These are phyloP conservation scores for Pouteria campechiana DNA, from an alignment of 179 eudicot genomes.

Conservation along the genomic window DNA sequence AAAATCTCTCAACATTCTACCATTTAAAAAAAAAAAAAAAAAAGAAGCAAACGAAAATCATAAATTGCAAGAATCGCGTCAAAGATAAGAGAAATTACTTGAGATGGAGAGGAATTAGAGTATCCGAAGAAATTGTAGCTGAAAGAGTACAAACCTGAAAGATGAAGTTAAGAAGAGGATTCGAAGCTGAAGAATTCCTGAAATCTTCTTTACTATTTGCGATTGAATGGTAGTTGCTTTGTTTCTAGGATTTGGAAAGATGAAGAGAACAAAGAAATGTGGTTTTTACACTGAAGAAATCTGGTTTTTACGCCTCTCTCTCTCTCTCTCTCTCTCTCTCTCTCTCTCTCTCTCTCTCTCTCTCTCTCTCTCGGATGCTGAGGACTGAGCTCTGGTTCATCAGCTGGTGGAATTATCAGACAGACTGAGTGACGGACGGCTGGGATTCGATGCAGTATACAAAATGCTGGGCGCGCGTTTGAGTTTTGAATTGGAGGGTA, in stretches of 20 bases:
- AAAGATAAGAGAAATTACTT: not conserved
- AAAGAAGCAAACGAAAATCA: not conserved
- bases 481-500: constrained; percentile 7
- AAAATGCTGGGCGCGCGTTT: not conserved
- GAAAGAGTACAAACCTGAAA: no score
- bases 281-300: no score
- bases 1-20: constrained; percentile 68
- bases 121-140: no score
- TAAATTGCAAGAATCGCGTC: not conserved
- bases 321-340: constrained; percentile 1
- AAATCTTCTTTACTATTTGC: no score
- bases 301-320: not conserved
- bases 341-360: not conserved
- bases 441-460: constrained; percentile 3
- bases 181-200: constrained; percentile 20
- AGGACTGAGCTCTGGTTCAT: no score
- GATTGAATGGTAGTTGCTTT: constrained; percentile 3
- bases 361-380: not conserved
- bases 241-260: no score
- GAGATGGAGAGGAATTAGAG: not conserved
- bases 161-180: constrained; percentile 39
- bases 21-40: not conserved
- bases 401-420: no score
- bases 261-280: no score
- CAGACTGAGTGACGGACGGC: constrained; percentile 9